Evolutionary conservation across 495 filamentous ascomycete genomes (phyloP), one percentile per base, ranked within the genome.

Genomic region (Viridothelium virens): DNA sequence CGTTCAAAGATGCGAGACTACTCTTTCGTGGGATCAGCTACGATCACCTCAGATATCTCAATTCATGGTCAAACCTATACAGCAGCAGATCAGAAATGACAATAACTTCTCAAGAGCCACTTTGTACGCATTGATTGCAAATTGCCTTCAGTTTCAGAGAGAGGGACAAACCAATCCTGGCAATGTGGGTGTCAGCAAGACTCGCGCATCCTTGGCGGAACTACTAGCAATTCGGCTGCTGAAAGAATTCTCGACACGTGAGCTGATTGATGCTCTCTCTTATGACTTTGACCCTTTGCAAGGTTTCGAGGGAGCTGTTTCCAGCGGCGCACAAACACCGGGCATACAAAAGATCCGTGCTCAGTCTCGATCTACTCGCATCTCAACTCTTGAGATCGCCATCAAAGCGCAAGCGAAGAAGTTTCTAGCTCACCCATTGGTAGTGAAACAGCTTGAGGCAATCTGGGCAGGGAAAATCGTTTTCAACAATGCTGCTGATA

Each of bases 401-500:
- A 96, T 97, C 73, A 85, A 91, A 65, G 90, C 92, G 12, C 83
- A 93, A 69, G 88, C 92, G 5, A 96, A 97, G 76, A 85, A 88
- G 61, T 96, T 97, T 67, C 77, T 97, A 9, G 86, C 92, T 7
- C 92, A 97, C 71, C 91, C 92, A 1, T 80, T 95, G 3, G 91
- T 96, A 2, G 87, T 96, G 4, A 90, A 94, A 75, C 92, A 96
- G 74, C 82, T 97, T 18, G 91, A 96, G 75, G 92, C 92, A 56
- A 95, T 97, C 56, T 97, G 92, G 92, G 92, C 91, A 33, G 92
- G 92, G 2, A 92, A 88, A 7, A 90, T 97, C 63, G 91, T 93
- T 53, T 96, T 97, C 72, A 87, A 96, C 76, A 92, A 90, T 4
- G 84, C 86, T 16, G 89, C 91, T 18, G 92, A 96, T 74, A 88